These are phyloP conservation scores for Gossypium australe DNA, from an alignment of 345 rosid species.

Conservation along the genomic window DNA sequence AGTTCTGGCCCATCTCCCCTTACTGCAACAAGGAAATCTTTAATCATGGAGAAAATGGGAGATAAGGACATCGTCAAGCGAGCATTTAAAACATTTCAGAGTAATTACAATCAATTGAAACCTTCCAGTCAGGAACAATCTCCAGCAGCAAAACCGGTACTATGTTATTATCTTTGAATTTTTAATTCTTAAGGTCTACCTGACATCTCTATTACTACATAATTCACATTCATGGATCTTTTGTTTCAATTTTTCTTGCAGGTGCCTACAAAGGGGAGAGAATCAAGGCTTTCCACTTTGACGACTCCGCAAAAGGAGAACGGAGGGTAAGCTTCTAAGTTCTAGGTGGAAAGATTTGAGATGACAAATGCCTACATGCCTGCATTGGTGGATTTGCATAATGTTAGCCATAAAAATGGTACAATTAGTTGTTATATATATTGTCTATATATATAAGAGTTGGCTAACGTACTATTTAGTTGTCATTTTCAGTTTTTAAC, in stretches of 20 bases:
- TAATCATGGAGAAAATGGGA: constrained; percentile 91
- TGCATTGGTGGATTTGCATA: constrained; percentile 4
- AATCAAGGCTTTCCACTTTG: constrained; percentile 32
- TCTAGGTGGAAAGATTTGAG: constrained; percentile 5
- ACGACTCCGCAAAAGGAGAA: constrained; percentile 39
- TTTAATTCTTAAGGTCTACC: background rate
- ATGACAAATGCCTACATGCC: constrained; percentile 12
- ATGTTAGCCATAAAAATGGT: background rate
- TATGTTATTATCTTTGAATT: constrained; percentile 1
- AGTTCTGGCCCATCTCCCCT: constrained; percentile 33
- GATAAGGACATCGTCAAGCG: constrained; percentile 91
- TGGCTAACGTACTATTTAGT: background rate
- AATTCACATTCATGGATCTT: constrained; percentile 1
- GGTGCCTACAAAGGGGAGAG: constrained; percentile 39
- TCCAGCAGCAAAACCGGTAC: constrained; percentile 51
- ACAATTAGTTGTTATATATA: background rate
- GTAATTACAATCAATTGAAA: constrained; percentile 38
- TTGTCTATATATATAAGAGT: background rate
- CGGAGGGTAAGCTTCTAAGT: constrained; percentile 51
- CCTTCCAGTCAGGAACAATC: constrained; percentile 39
- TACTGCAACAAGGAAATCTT: constrained; percentile 46
- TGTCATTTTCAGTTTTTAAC: background rate
- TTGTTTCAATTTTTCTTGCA: constrained; percentile 19
- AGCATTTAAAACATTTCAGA: constrained; percentile 76
- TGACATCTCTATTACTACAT: background rate